A percentile compares a stretch with the other conserved stretches of the same genome.
Conservation (phyloP, 2,329 filamentous ascomycete species). For the Bipolaris zeicola region DNA sequence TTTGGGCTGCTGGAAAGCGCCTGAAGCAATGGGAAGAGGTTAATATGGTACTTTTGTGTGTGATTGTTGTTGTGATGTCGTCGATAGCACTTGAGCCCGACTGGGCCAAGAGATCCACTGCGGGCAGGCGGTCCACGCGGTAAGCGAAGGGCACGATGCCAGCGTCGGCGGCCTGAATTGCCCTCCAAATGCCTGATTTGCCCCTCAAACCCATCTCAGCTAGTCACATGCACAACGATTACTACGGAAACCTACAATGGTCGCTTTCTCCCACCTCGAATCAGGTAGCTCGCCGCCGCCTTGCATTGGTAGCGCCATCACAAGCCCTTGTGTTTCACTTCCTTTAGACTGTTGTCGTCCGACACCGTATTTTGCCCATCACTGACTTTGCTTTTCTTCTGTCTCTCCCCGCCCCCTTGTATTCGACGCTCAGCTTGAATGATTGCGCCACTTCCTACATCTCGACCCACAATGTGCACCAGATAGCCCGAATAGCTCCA, state of each 20-base stretch:
- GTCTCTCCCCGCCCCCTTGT: not conserved
- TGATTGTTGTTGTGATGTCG: conserved; percentile 26
- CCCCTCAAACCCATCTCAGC: not conserved
- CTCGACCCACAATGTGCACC: not conserved
- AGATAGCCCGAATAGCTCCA: not conserved
- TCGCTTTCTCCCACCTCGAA: conserved; percentile 10
- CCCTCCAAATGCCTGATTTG: not conserved
- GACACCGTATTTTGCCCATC: conserved; percentile 9
- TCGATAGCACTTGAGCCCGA: conserved; percentile 13
- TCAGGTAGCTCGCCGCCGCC: conserved; percentile 14
- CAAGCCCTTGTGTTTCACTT: conserved; percentile 21
- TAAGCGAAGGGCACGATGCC: conserved; percentile 22
- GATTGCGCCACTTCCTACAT: not conserved
- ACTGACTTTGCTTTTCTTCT: conserved; percentile 2
- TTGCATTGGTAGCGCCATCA: conserved; percentile 21
- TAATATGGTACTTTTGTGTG: conserved; percentile 14
- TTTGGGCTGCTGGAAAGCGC: conserved; percentile 29
- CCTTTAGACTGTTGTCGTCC: conserved; percentile 8
- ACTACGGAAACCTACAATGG: not conserved
- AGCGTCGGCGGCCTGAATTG: conserved; percentile 8
- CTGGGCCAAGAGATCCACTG: conserved; percentile 14
- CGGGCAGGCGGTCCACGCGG: conserved; percentile 9
- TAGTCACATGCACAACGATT: not conserved
- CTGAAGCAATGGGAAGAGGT: conserved; percentile 29
- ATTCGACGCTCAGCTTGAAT: not conserved